These are phyloP conservation scores for Takashimella tepidaria DNA, from an alignment of 1,284 basidiomycete species.

Conservation along the genomic window DNA sequence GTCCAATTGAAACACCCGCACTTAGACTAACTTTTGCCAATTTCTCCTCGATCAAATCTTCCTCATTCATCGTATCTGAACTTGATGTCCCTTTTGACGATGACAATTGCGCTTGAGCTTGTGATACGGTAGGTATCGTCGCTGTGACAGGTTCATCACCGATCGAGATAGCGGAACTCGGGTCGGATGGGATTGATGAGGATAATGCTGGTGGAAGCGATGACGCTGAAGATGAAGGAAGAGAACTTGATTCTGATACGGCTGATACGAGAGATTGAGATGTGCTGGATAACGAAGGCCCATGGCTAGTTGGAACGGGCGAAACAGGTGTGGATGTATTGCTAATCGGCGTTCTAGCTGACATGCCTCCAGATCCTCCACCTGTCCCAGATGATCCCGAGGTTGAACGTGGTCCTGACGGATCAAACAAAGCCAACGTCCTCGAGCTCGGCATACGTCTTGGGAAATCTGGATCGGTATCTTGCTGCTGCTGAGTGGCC, in stretches of 20 bases:
- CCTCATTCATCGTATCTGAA: not conserved
- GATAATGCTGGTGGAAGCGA: conserved; percentile 11
- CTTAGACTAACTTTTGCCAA: conserved; percentile 32
- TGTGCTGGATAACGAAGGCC: not conserved
- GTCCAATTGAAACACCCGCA: conserved; percentile 30
- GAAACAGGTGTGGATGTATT: not conserved
- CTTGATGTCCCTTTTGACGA: not conserved
- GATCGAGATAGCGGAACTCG: no score
- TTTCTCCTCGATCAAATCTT: conserved; percentile 40
- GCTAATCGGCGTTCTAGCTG: conserved; percentile 5
- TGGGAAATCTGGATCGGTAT: conserved; percentile 36
- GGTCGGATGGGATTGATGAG: not conserved
- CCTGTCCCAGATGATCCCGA: conserved; percentile 1
- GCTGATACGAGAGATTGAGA: not conserved
- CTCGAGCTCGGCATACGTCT: conserved; percentile 21
- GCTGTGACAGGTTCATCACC: no score
- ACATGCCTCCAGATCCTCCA: not conserved
- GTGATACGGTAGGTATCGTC: no score
- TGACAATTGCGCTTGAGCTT: not conserved
- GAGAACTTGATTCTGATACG: not conserved
- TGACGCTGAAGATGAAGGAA: not conserved
- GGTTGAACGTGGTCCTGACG: conserved; percentile 19
- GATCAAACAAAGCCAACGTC: conserved; percentile 30
- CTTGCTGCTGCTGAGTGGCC: not conserved
- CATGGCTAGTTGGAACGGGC: not conserved